Evolutionary conservation across 1,284 basidiomycete species (phyloP), one percentile per base, ranked within the genome.

Genomic region (Phylloboletellus chloephorus): DNA sequence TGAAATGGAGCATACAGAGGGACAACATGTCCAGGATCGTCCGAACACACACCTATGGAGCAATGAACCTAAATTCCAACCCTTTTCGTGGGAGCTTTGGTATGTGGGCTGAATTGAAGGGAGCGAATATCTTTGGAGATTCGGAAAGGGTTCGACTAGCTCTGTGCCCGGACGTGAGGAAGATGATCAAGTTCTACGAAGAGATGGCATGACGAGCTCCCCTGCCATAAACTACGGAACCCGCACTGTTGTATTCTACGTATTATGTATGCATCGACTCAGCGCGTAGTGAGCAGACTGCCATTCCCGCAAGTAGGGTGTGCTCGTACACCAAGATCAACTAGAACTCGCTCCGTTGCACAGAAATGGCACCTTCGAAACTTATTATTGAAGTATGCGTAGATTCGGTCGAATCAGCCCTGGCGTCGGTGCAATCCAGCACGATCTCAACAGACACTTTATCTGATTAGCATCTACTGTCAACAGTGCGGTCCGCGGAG

Each of bases 341-440:
- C 15, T 21, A 3, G 13, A 17, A 11, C 20, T 6, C 17, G 12
- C 20, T 28, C 31, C 26, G 8, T 25, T 29, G 5, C 26, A 8
- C 22, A 7, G 19, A 34, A 23, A 56, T 56, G 54, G 30, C 7
- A n/a, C 29, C 37, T 37, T 23, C 26, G 5, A 54, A 22, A 5
- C 40, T 72, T 24, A 52, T 69, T 15, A 66, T 89, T 41, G 86
- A 89, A 64, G 79, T 88, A 47, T 89, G 86, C 54, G 69, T 89
- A 29, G 86, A 88, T 65, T 88, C 86, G 4, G 73, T 86, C 12
- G 76, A 80, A 52, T 87, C 84, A 12, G 82, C 86, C 3, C 52
- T 76, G 42, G 74, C 73, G 83, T 86, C 35, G 41, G 79, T 73
- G 19, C 30, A 19, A 20, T 39, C 15, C 29, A 21, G 17, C 19